Conservation (phyloP, 2,329 filamentous ascomycete genomes). For the Colletotrichum melonis region DNA sequence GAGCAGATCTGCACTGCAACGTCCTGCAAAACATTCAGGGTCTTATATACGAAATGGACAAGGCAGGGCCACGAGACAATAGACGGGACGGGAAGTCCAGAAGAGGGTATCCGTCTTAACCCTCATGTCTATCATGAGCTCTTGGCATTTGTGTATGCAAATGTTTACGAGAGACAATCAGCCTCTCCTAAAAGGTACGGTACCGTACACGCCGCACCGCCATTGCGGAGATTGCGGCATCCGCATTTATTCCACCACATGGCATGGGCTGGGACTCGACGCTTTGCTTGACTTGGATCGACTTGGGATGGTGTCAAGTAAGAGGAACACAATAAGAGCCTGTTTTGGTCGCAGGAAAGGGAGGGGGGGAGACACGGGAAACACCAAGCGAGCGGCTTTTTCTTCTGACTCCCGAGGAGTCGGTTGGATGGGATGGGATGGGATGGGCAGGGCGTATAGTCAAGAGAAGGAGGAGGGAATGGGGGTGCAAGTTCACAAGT, state of each 20-base stretch:
- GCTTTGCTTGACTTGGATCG: constrained; percentile 24
- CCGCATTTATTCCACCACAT: constrained; percentile 29
- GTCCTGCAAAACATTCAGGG: constrained; percentile 7
- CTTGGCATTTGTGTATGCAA: constrained; percentile 19
- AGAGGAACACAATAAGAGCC: constrained; percentile 7
- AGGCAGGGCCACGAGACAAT: neutral
- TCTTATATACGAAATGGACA: constrained; percentile 25
- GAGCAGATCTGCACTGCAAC: constrained; percentile 3
- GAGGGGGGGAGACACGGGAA: neutral
- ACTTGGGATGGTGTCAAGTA: constrained; percentile 17
- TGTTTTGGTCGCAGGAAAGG: neutral
- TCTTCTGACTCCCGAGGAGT: neutral
- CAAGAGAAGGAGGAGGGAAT: neutral
- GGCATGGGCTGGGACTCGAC: constrained; percentile 24
- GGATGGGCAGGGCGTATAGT: constrained; percentile 5
- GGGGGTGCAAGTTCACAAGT: neutral
- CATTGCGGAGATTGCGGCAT: constrained; percentile 28
- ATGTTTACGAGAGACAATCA: constrained; percentile 13
- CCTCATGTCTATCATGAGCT: constrained; percentile 10
- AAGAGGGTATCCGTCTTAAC: constrained; percentile 8
- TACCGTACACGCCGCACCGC: neutral
- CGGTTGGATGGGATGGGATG: neutral
- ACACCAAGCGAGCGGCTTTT: neutral
- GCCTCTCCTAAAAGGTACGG: neutral
- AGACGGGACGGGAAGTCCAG: neutral